A percentile compares a stretch with the other conserved stretches of the same genome.
phyloP scores from a whole-genome alignment of 2,329 filamentous ascomycete species.

The Penicillium sp. region DNA sequence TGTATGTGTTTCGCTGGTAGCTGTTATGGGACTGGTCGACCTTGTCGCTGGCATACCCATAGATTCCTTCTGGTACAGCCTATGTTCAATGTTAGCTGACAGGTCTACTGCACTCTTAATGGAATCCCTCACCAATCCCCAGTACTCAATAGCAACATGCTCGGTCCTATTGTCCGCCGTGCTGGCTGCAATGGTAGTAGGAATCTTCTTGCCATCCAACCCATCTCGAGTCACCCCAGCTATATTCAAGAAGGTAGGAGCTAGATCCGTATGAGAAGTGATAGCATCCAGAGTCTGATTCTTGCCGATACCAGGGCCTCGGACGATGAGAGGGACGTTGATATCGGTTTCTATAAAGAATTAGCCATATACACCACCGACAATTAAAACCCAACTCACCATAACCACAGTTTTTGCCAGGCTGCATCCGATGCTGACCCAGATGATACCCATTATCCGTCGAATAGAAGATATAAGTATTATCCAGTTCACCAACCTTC shows the following conservation, averaged over 20 bases:
- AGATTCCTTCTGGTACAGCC: slow-evolving; percentile 30
- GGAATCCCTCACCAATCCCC: slow-evolving; percentile 42
- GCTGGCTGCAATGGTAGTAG: slow-evolving; percentile 31
- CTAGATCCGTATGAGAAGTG: slow-evolving; percentile 62
- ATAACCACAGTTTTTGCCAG: slow-evolving; percentile 57
- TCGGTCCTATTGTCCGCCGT: slow-evolving; percentile 41
- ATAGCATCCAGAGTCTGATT: slow-evolving; percentile 46
- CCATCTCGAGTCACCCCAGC: slow-evolving; percentile 42
- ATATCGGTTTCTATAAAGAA: slow-evolving; percentile 45
- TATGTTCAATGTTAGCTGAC: not conserved
- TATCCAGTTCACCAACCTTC: slow-evolving; percentile 41
- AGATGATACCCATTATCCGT: slow-evolving; percentile 61
- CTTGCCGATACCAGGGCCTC: slow-evolving; percentile 54
- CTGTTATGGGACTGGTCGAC: slow-evolving; percentile 13
- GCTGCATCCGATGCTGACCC: slow-evolving; percentile 56
- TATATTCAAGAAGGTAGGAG: slow-evolving; percentile 56
- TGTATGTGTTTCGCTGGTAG: slow-evolving; percentile 57
- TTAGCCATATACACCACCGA: not conserved
- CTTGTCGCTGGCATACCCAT: slow-evolving; percentile 25
- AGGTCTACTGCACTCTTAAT: slow-evolving; percentile 3
- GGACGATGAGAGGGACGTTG: slow-evolving; percentile 56
- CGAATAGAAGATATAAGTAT: slow-evolving; percentile 59
- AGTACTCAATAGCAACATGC: slow-evolving; percentile 58
- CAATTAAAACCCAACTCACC: slow-evolving; percentile 38
- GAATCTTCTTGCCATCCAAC: slow-evolving; percentile 58